Evolutionary conservation across 352 stramenopile genomes (phyloP).

Genomic region (Globisporangium abappressorium): DNA sequence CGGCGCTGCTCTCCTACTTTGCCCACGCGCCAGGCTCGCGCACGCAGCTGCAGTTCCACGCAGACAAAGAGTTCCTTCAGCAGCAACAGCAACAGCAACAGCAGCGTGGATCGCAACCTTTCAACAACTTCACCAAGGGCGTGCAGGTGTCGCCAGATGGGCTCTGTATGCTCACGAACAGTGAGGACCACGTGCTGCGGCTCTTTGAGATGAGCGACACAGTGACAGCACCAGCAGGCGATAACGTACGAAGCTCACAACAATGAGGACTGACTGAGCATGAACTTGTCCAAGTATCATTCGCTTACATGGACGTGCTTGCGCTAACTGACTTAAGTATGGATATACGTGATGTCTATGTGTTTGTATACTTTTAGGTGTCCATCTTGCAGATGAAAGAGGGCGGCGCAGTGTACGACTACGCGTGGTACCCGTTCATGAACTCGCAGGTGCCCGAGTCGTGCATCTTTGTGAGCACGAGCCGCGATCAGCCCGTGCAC

Average conservation of each 20-base stretch:
- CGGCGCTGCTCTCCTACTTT: not conserved
- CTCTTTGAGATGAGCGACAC: conserved; percentile 61
- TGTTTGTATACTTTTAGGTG: conserved; percentile 1
- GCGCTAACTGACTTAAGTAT: not conserved
- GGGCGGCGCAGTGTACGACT: conserved; percentile 85
- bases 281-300: not conserved
- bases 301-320: not conserved
- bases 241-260: not conserved
- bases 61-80: not conserved
- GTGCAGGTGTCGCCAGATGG: conserved; percentile 74
- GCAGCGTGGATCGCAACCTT: not conserved
- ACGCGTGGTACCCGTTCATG: conserved; percentile 88
- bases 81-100: not conserved
- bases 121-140: conserved; percentile 79
- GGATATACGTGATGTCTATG: not conserved
- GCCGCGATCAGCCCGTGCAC: conserved; percentile 86
- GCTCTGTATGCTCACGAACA: conserved; percentile 84
- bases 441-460: conserved; percentile 64
- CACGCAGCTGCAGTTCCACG: not conserved
- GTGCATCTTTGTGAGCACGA: conserved; percentile 86
- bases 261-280: no score
- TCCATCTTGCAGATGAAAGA: conserved; percentile 58
- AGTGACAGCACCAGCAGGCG: conserved; percentile 7
- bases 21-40: not conserved
- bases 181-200: conserved; percentile 76